phyloP scores from a whole-genome alignment of 371 early-diverging fungal genomes.

The Mortierella sp. region DNA sequence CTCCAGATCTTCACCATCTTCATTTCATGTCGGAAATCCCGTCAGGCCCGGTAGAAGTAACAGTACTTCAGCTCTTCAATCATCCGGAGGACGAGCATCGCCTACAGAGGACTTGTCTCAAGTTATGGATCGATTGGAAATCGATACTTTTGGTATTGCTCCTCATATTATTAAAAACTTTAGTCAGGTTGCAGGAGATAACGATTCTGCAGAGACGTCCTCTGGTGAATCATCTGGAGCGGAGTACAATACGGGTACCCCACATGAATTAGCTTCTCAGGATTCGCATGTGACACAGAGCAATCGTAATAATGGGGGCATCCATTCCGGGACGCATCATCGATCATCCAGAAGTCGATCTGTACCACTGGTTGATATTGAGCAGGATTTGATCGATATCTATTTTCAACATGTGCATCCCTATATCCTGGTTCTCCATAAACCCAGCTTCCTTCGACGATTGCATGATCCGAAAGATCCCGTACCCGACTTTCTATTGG shows the following conservation, averaged over 20 bases:
- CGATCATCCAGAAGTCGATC: conserved; percentile 42
- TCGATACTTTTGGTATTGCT: conserved; percentile 47
- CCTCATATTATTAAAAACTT: conserved; percentile 46
- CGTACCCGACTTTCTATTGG: conserved; percentile 60
- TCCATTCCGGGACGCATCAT: conserved; percentile 18
- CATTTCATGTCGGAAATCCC: conserved; percentile 29
- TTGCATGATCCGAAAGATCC: conserved; percentile 61
- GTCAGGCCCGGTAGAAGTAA: conserved; percentile 35
- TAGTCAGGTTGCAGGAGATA: conserved; percentile 52
- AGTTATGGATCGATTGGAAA: conserved; percentile 47
- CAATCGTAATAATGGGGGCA: conserved; percentile 23
- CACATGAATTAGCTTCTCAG: background rate
- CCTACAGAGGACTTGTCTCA: conserved; percentile 44
- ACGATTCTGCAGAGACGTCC: conserved; percentile 45
- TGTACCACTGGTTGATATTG: conserved; percentile 46
- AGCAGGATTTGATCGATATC: conserved; percentile 48
- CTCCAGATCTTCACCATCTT: conserved; percentile 39
- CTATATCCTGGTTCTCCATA: conserved; percentile 68
- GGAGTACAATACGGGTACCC: conserved; percentile 9
- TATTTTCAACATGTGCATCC: conserved; percentile 71
- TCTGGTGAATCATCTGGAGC: conserved; percentile 42
- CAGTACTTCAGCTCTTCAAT: conserved; percentile 17
- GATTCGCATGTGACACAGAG: conserved; percentile 11
- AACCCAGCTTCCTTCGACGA: conserved; percentile 64
- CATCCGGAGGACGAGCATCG: conserved; percentile 16